Conservation (phyloP, 805 yeast genomes). For the Candida adriatica region DNA sequence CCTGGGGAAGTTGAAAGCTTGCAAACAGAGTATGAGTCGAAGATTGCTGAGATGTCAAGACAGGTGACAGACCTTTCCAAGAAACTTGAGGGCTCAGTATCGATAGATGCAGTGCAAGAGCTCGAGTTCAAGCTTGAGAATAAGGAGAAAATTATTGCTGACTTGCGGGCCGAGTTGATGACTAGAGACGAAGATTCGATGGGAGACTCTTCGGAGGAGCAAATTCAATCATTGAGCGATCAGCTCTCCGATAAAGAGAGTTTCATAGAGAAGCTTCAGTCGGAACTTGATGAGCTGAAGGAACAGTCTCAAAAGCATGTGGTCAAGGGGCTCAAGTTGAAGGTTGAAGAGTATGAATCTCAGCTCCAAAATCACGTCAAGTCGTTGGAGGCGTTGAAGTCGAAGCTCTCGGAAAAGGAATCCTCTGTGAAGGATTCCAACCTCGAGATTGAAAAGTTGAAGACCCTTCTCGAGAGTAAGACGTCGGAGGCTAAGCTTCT, state of each 20-base stretch:
- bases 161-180: conserved; percentile 8
- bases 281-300: conserved; percentile 3
- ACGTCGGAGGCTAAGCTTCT: no score
- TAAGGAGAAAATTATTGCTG: conserved; percentile 16
- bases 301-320: no score
- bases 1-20: conserved; percentile 1
- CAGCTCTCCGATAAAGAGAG: neutral
- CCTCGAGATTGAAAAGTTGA: no score
- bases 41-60: conserved; percentile 3
- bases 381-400: no score
- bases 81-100: conserved; percentile 3
- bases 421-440: no score
- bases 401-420: no score
- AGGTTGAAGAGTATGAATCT: conserved; percentile 3
- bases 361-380: no score
- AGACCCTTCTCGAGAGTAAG: no score
- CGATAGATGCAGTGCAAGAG: conserved; percentile 15
- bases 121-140: conserved; percentile 14
- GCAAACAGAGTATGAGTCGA: conserved; percentile 4
- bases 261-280: neutral
- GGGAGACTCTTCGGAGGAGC: neutral
- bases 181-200: conserved; percentile 1
- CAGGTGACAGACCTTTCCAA: conserved; percentile 9
- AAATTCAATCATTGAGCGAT: neutral
- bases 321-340: conserved; percentile 1